A percentile compares a stretch with the other conserved stretches of the same genome.
phyloP scores from a whole-genome alignment of 2,329 filamentous ascomycete genomes.

The Neodidymelliopsis sp. region DNA sequence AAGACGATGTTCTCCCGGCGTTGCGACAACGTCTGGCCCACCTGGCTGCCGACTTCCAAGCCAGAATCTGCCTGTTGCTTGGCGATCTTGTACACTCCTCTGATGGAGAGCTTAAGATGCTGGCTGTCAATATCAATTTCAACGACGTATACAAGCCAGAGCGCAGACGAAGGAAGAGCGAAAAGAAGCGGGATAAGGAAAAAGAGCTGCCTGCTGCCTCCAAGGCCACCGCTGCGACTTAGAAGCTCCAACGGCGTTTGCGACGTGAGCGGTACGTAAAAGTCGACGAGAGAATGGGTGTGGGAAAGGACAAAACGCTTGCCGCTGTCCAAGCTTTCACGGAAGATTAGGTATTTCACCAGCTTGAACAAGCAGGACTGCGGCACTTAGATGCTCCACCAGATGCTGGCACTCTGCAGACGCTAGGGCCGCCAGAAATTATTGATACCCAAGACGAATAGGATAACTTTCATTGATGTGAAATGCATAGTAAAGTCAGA shows the following conservation, averaged over 20 bases:
- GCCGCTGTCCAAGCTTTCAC: background rate
- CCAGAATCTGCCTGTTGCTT: slow-evolving; percentile 79
- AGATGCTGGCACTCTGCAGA: no score
- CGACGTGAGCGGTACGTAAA: background rate
- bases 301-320: background rate
- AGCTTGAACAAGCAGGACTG: slow-evolving; percentile 5
- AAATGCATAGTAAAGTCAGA: background rate
- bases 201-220: slow-evolving; percentile 34
- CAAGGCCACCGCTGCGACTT: slow-evolving; percentile 9
- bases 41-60: slow-evolving; percentile 78
- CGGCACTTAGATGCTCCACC: no score
- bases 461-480: background rate
- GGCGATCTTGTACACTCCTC: slow-evolving; percentile 93
- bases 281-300: background rate
- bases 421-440: background rate
- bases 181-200: slow-evolving; percentile 39
- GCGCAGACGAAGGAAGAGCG: slow-evolving; percentile 63
- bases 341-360: slow-evolving; percentile 4
- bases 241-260: slow-evolving; percentile 8
- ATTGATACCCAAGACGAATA: slow-evolving; percentile 9
- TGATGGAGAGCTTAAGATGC: slow-evolving; percentile 92
- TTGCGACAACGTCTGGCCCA: slow-evolving; percentile 76
- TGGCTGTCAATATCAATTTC: slow-evolving; percentile 98
- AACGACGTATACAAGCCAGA: slow-evolving; percentile 93
- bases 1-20: slow-evolving; percentile 74